Percentiles rank a stretch among this genome's conserved stretches.
phyloP scores from a whole-genome alignment of 2,329 filamentous ascomycete species.

The Fusarium succisae region DNA sequence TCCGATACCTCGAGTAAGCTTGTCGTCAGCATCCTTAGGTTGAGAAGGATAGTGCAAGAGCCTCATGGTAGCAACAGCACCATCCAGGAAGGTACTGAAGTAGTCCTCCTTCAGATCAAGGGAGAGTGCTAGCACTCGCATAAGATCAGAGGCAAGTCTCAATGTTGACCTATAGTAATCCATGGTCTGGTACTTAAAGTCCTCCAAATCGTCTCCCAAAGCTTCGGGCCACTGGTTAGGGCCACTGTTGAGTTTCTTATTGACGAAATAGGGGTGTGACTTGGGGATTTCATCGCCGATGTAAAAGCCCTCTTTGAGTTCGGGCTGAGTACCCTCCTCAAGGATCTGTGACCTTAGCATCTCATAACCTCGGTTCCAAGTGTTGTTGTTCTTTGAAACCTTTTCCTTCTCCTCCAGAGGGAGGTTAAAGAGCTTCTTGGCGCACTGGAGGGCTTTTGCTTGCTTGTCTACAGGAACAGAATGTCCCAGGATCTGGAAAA shows the following conservation, averaged over 20 bases:
- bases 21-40: constrained; percentile 45
- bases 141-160: constrained; percentile 51
- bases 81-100: background rate
- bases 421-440: constrained; percentile 49
- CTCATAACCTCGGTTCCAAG: constrained; percentile 61
- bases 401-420: constrained; percentile 56
- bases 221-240: constrained; percentile 56
- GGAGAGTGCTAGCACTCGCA: constrained; percentile 52
- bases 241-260: constrained; percentile 52
- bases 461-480: background rate
- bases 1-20: constrained; percentile 52
- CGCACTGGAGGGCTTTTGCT: background rate
- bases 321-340: constrained; percentile 55
- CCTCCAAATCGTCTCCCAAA: constrained; percentile 48
- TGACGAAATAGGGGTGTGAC: constrained; percentile 53
- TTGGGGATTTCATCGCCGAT: constrained; percentile 52
- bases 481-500: constrained; percentile 2
- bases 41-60: constrained; percentile 61
- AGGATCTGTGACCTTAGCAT: constrained; percentile 56
- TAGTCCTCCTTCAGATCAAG: background rate
- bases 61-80: background rate
- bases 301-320: constrained; percentile 56
- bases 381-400: constrained; percentile 50
- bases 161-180: constrained; percentile 53
- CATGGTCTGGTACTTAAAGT: constrained; percentile 52